A percentile compares a stretch with the other conserved stretches of the same genome.
phyloP scores from a whole-genome alignment of 2,329 filamentous ascomycete species.

The Pestalotiopsis sp. region DNA sequence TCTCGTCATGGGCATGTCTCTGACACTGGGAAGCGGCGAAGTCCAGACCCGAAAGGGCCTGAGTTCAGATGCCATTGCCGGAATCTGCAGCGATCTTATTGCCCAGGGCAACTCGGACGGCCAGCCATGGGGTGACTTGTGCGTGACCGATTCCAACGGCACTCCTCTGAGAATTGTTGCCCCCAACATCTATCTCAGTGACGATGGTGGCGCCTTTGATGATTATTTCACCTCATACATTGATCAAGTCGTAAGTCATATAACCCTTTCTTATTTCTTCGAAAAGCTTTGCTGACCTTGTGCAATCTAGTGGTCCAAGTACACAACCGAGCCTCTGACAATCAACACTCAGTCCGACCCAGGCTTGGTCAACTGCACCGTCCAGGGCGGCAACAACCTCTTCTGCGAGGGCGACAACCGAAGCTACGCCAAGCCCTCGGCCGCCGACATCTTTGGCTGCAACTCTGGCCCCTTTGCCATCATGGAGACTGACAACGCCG shows the following conservation, averaged over 20 bases:
- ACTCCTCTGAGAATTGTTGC: slow-evolving; percentile 47
- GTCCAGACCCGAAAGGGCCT: slow-evolving; percentile 45
- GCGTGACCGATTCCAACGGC: slow-evolving; percentile 39
- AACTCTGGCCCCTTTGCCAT: slow-evolving; percentile 49
- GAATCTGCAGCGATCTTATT: slow-evolving; percentile 44
- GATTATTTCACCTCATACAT: slow-evolving; percentile 49
- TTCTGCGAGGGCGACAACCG: slow-evolving; percentile 45
- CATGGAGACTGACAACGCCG: slow-evolving; percentile 37
- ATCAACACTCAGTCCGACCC: slow-evolving; percentile 45
- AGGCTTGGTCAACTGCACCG: slow-evolving; percentile 43
- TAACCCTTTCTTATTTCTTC: not conserved
- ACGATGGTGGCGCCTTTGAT: slow-evolving; percentile 37
- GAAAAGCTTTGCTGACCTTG: not conserved
- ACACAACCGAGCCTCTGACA: slow-evolving; percentile 37
- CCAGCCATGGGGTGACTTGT: slow-evolving; percentile 47
- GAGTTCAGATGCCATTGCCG: slow-evolving; percentile 33
- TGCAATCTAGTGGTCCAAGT: slow-evolving; percentile 38
- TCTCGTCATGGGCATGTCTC: slow-evolving; percentile 51
- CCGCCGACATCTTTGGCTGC: slow-evolving; percentile 53
- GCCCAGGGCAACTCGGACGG: slow-evolving; percentile 41
- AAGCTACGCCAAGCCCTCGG: slow-evolving; percentile 41
- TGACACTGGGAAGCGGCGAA: slow-evolving; percentile 39
- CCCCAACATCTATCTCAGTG: slow-evolving; percentile 42
- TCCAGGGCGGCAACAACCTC: slow-evolving; percentile 35
- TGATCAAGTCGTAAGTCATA: slow-evolving; percentile 36